Percentiles rank a stretch among this genome's conserved stretches.
Conservation (phyloP, 306 rosid genomes). For the Prunus mongolica region DNA sequence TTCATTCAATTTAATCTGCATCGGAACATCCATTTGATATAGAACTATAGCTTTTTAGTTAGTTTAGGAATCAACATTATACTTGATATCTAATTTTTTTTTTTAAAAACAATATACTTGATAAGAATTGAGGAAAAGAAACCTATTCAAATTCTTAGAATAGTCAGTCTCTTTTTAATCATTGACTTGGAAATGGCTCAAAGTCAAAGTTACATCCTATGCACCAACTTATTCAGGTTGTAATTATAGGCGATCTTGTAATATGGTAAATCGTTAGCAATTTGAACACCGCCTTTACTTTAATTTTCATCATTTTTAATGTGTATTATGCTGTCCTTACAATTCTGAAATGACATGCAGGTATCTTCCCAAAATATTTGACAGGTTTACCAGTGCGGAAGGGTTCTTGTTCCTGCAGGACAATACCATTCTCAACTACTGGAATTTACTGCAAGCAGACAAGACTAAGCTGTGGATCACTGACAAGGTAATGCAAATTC, state of each 20-base stretch:
- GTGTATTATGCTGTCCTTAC: neutral
- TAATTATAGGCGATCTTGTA: too few relatives aligned
- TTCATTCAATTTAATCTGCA: neutral
- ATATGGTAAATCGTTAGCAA: too few relatives aligned
- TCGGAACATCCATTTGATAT: neutral
- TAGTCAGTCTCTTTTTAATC: neutral
- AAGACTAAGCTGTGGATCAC: constrained; percentile 73
- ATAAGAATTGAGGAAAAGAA: too few relatives aligned
- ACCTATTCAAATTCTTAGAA: too few relatives aligned
- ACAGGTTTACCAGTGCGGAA: constrained; percentile 58
- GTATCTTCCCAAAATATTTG: constrained; percentile 60
- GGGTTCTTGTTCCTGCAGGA: constrained; percentile 73
- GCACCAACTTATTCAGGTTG: too few relatives aligned
- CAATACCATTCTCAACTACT: constrained; percentile 69
- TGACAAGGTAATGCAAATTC: constrained; percentile 43
- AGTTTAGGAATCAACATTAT: neutral
- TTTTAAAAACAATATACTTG: too few relatives aligned
- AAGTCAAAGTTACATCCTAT: too few relatives aligned
- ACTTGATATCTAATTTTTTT: too few relatives aligned
- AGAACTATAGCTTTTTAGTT: too few relatives aligned
- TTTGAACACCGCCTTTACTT: neutral
- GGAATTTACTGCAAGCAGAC: constrained; percentile 70
- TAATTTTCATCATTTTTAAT: neutral
- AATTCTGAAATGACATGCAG: constrained; percentile 27
- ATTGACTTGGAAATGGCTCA: too few relatives aligned